Base-by-base conservation (phyloP, 2,329 filamentous ascomycete genomes). In the Pyricularia sp. region DNA sequence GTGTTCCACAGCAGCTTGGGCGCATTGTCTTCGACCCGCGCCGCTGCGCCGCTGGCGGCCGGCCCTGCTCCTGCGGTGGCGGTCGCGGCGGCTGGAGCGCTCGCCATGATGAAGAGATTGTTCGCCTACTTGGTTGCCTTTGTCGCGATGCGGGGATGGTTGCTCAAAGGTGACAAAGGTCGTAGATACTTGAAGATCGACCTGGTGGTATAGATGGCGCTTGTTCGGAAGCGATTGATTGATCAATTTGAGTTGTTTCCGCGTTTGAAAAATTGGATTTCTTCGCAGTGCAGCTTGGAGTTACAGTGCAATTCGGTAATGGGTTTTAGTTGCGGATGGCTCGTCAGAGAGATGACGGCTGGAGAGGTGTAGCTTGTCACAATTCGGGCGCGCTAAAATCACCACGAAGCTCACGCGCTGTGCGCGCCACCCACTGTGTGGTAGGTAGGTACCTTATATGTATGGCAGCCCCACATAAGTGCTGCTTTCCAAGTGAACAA, bases 1-100 rank as follows among this genome's bases (percentile, higher is more conserved):
- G 90, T 87, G 73, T 97, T 97, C 94, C 94, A 97, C 70, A 97
- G 87, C 30, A 88, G 80, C 72, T 81, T 80, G n/a, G 78, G 76
- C 59, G 63, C 33, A 19, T 59, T 60, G 9, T 77, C 77, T 19
- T 74, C 73, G 53, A 60, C 63, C 60, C 65, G 64, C 55, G 68
- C 64, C 26, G 68, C 66, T 55, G 65, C 65, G 19, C 28, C 33
- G n/a, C 53, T 49, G 13, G 55, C 55, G 57, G 57, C 26, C 19
- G 35, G 30, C 26, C 40, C 40, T 22, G 62, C 33, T 30, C 35
- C 16, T 31, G 55, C 55, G 24, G 55, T 28, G 10, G 55, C 55
- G 24, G 55, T 12, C 3, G 49, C 24, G 26, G 55, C 55, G 13
- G 55, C 24, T 19, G 55, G 55, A 13, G 24, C 55, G 55, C 55